Percentiles rank a stretch among this genome's conserved stretches.
Evolutionary conservation across 2,329 filamentous ascomycete species (phyloP).

Genomic region (Cercospora sp.): DNA sequence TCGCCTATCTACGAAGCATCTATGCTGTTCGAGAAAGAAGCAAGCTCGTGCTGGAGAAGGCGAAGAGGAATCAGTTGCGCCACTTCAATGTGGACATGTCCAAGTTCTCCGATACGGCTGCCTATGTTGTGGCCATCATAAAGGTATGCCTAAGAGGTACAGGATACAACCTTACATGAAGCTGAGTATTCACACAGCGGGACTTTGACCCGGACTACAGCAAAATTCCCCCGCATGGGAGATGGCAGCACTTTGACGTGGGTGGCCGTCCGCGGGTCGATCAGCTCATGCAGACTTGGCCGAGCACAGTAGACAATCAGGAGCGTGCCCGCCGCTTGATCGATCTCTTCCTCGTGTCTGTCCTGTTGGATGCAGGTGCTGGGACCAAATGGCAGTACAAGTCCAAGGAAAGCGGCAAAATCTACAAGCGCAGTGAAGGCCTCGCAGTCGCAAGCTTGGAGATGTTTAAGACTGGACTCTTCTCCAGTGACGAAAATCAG

Average conservation of each 20-base stretch:
- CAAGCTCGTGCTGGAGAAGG: slow-evolving; percentile 72
- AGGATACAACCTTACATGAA: neutral
- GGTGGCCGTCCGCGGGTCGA: slow-evolving; percentile 73
- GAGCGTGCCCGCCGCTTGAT: slow-evolving; percentile 74
- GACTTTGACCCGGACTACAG: slow-evolving; percentile 69
- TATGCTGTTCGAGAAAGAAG: slow-evolving; percentile 81
- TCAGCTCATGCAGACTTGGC: slow-evolving; percentile 69
- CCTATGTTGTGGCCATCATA: slow-evolving; percentile 89
- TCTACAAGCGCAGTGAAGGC: slow-evolving; percentile 84
- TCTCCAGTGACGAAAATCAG: slow-evolving; percentile 78
- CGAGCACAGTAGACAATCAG: slow-evolving; percentile 65
- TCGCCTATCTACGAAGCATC: slow-evolving; percentile 86
- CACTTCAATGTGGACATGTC: slow-evolving; percentile 87
- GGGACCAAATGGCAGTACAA: slow-evolving; percentile 91
- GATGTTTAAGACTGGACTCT: slow-evolving; percentile 91
- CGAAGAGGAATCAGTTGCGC: slow-evolving; percentile 71
- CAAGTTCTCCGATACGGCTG: slow-evolving; percentile 80
- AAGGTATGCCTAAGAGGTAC: slow-evolving; percentile 60
- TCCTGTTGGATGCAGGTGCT: slow-evolving; percentile 82
- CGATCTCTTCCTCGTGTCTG: slow-evolving; percentile 77
- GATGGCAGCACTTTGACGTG: slow-evolving; percentile 83
- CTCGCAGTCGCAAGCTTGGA: slow-evolving; percentile 76
- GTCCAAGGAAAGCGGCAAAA: slow-evolving; percentile 79
- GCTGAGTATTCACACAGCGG: slow-evolving; percentile 50
- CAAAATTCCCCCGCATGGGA: slow-evolving; percentile 79